Percentiles rank a stretch among this genome's conserved stretches.
Conservation (phyloP, 1,139 yeast genomes). For the Petasospora fabianii region DNA sequence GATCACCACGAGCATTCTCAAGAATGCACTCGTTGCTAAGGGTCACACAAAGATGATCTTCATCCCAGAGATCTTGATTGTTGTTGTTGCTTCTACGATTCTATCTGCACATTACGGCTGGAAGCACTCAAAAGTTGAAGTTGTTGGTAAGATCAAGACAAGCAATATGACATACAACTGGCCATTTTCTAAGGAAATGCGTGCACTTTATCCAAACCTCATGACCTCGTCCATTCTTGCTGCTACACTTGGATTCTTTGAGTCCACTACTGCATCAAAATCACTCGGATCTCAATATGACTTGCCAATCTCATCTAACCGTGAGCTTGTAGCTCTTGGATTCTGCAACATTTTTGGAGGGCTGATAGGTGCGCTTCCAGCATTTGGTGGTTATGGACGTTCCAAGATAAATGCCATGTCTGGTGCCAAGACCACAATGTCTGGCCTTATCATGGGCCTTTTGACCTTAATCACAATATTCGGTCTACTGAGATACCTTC, state of each 20-base stretch:
- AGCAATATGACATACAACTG: conserved; percentile 41
- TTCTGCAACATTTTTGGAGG: conserved; percentile 52
- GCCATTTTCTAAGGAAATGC: conserved; percentile 40
- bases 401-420: conserved; percentile 84
- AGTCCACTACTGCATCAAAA: conserved; percentile 90
- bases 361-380: conserved; percentile 71
- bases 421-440: conserved; percentile 80
- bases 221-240: conserved; percentile 65
- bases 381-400: conserved; percentile 96
- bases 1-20: too few relatives aligned
- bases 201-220: conserved; percentile 30
- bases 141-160: conserved; percentile 64
- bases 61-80: conserved; percentile 80
- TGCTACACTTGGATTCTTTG: conserved; percentile 89
- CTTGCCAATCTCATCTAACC: conserved; percentile 65
- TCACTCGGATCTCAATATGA: conserved; percentile 66
- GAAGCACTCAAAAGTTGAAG: conserved; percentile 55
- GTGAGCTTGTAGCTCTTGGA: conserved; percentile 83
- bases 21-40: conserved; percentile 34
- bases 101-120: conserved; percentile 54
- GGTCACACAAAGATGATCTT: conserved; percentile 34
- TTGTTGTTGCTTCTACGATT: conserved; percentile 61
- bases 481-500: conserved; percentile 59
- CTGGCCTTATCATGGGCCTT: conserved; percentile 78
- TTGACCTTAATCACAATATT: conserved; percentile 64